Evolutionary conservation across 2,329 filamentous ascomycete genomes (phyloP).

Genomic region (Trichoderma aggressivum): DNA sequence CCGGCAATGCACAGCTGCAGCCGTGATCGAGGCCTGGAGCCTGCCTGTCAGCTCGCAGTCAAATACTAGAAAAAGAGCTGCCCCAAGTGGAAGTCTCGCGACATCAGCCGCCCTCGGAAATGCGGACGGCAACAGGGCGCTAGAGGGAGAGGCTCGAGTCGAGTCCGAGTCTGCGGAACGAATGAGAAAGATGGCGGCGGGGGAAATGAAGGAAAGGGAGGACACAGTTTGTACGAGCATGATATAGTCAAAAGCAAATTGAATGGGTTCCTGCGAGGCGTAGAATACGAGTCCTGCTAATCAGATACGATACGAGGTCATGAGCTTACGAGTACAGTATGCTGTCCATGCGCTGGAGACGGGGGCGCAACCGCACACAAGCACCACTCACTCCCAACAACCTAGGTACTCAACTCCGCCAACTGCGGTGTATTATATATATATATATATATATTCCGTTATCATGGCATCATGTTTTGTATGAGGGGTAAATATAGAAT

Average conservation of each 20-base stretch:
- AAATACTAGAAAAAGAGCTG: not conserved
- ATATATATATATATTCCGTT: no score
- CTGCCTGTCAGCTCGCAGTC: not conserved
- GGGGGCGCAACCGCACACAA: not conserved
- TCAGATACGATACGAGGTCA: not conserved
- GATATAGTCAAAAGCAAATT: not conserved
- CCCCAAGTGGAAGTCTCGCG: not conserved
- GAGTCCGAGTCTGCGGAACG: not conserved
- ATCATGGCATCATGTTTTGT: not conserved
- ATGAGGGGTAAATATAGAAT: not conserved
- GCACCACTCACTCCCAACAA: not conserved
- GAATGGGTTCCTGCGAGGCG: not conserved
- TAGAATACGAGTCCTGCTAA: not conserved
- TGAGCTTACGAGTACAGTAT: no score
- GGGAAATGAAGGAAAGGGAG: not conserved
- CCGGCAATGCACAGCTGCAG: not conserved
- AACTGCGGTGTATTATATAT: no score
- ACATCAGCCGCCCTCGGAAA: constrained; percentile 4
- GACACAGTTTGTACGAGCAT: not conserved
- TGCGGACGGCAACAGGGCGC: not conserved
- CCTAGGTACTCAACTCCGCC: not conserved
- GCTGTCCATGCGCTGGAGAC: not conserved
- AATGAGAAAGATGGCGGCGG: not conserved
- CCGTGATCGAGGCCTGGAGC: not conserved
- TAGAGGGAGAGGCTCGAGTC: not conserved